phyloP scores from a whole-genome alignment of 148 eudicot species.

The Heliamphora exappendiculata region DNA sequence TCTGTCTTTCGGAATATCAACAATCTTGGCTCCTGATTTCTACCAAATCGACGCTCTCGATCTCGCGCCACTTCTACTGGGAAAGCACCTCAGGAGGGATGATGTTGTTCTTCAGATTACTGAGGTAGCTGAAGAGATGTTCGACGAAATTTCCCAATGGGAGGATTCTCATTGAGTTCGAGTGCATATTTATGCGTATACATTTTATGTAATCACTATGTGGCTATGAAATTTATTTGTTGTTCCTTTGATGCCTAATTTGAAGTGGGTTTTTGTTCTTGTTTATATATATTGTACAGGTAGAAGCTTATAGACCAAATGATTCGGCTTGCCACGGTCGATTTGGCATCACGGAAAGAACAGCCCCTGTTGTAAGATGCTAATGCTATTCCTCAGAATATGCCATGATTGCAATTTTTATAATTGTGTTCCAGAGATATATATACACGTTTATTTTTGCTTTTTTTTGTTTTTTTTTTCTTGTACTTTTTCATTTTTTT shows the following conservation, averaged over 20 bases:
- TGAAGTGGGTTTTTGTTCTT: background rate
- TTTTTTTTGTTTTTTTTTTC: no score
- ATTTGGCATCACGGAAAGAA: conserved; percentile 78
- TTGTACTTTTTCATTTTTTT: no score
- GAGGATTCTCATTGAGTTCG: background rate
- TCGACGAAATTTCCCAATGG: conserved; percentile 27
- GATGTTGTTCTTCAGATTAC: conserved; percentile 89
- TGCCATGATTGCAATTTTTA: background rate
- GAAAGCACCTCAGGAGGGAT: conserved; percentile 67
- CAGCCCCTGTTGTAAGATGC: conserved; percentile 74
- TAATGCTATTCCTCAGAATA: background rate
- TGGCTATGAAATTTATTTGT: background rate
- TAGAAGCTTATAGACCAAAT: conserved; percentile 87
- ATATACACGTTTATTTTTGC: no score
- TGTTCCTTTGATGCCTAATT: background rate
- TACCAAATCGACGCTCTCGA: conserved; percentile 78
- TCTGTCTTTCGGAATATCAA: conserved; percentile 12
- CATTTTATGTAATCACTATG: background rate
- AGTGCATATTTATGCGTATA: background rate
- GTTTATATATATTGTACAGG: conserved; percentile 41
- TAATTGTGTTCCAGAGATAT: no score
- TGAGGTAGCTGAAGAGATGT: conserved; percentile 48
- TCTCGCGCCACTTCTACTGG: conserved; percentile 93
- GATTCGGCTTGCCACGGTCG: conserved; percentile 98
- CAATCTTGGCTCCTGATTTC: conserved; percentile 39